Evolutionary conservation across 2,329 filamentous ascomycete genomes (phyloP).

Genomic region (Neonectria coccinea): DNA sequence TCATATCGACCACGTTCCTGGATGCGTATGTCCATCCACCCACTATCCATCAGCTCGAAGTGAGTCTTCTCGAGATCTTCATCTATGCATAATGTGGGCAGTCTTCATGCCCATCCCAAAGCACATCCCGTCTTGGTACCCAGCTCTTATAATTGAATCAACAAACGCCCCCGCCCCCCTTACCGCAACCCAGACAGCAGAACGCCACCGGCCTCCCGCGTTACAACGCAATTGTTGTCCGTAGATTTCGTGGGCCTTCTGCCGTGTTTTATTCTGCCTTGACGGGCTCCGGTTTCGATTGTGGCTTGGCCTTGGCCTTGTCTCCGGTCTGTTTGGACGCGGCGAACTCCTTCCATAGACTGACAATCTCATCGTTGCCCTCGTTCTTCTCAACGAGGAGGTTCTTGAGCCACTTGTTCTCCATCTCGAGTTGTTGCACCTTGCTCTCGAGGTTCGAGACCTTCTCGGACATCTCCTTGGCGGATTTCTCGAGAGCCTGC

Average conservation of each 20-base stretch:
- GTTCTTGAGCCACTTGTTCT: constrained; percentile 86
- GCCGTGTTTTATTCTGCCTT: constrained; percentile 42
- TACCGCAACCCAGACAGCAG: constrained; percentile 39
- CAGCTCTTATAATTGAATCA: constrained; percentile 40
- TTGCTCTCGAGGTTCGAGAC: constrained; percentile 78
- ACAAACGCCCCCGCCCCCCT: constrained; percentile 39
- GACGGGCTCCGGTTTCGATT: constrained; percentile 42
- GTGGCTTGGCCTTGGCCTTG: constrained; percentile 48
- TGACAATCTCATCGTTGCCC: constrained; percentile 64
- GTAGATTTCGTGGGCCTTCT: constrained; percentile 29
- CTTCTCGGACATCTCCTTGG: constrained; percentile 87
- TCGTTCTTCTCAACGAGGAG: constrained; percentile 86
- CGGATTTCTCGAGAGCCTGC: constrained; percentile 82
- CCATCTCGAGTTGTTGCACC: constrained; percentile 82
- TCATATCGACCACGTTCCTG: constrained; percentile 34
- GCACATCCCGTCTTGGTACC: constrained; percentile 27
- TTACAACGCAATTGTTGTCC: constrained; percentile 30
- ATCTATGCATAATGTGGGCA: constrained; percentile 32
- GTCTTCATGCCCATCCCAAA: constrained; percentile 35
- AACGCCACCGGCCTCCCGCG: constrained; percentile 40
- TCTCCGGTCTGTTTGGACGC: constrained; percentile 50
- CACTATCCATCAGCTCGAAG: constrained; percentile 1
- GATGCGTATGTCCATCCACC: constrained; percentile 33
- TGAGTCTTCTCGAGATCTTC: constrained; percentile 27
- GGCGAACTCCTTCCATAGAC: constrained; percentile 64